Base-by-base conservation (phyloP, 495 filamentous ascomycete genomes). In the Penicillium flavigenum region DNA sequence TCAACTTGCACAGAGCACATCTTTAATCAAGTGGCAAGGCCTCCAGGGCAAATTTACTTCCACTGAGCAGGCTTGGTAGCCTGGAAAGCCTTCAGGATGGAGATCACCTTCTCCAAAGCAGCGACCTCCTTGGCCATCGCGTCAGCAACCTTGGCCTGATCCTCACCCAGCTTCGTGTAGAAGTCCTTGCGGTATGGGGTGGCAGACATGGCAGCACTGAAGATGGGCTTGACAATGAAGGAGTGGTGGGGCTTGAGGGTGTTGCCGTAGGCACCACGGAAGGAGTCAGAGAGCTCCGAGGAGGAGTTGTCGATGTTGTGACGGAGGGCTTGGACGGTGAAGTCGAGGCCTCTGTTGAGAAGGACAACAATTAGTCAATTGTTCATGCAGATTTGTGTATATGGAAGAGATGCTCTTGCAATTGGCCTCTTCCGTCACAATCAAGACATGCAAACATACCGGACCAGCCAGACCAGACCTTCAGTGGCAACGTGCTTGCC, bases 241-340 rank as follows among this genome's bases (percentile, higher is more conserved):
- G 78, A 83, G 81, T 98, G 94, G 78, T 96, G 88, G 27, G 85
- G 88, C 77, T 93, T 96, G 64, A 98, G 89, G 53, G 93, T 95
- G 54, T 71, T 74, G 65, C 77, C 82, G 77, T 98, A 98, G 59
- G 94, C 90, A 54, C 68, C 73, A 63, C 89, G 87, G 86, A 98
- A 98, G 51, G 92, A 96, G 56, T 79, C 74, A 27, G 87, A 79
- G 59, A 98, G 89, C 73, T 98, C 92, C 64, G 89, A 80, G 54
- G 68, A 51, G 22, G 82, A 62, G 69, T 87, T 81, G 55, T 77
- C 67, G 57, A 90, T 61, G 79, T 94, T 97, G 64, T 85, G 80
- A 67, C 85, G 85, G 39, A 98, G 88, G 51, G 89, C 88, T 66
- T 89, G 81, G 63, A 85, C 81, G 31, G 93, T 98, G 80, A 98